phyloP scores from a whole-genome alignment of 2,329 filamentous ascomycete genomes.

The Byssochlamys sp. region DNA sequence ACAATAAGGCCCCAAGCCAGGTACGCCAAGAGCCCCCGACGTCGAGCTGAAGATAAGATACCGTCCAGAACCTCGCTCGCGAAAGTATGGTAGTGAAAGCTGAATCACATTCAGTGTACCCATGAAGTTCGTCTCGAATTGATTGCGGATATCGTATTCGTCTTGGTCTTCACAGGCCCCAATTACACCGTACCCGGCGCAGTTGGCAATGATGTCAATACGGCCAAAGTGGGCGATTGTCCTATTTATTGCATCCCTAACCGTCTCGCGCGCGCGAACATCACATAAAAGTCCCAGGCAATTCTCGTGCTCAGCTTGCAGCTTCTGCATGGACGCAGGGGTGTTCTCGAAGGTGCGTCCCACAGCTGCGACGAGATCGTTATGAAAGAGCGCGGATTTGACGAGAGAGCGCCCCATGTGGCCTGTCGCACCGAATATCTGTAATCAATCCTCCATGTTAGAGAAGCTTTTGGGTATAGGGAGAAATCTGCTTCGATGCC shows the following conservation, averaged over 20 bases:
- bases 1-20: constrained; percentile 85
- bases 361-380: constrained; percentile 76
- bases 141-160: constrained; percentile 84
- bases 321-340: constrained; percentile 60
- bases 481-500: constrained; percentile 1
- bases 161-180: constrained; percentile 95
- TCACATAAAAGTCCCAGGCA: constrained; percentile 81
- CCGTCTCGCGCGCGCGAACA: constrained; percentile 70
- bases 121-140: constrained; percentile 97
- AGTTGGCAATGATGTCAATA: constrained; percentile 85
- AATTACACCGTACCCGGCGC: constrained; percentile 89
- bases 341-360: constrained; percentile 72
- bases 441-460: constrained; percentile 3
- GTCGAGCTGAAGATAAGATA: constrained; percentile 95
- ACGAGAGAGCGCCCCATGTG: constrained; percentile 90
- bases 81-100: constrained; percentile 75
- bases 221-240: constrained; percentile 67
- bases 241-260: constrained; percentile 59
- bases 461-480: background rate
- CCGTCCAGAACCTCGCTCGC: constrained; percentile 62
- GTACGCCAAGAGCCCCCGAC: constrained; percentile 82
- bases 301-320: constrained; percentile 49
- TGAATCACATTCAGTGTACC: constrained; percentile 91
- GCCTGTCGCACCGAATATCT: constrained; percentile 93
- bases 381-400: constrained; percentile 67